Evolutionary conservation across 2,329 filamentous ascomycete species (phyloP).

Genomic region (Trichoderma pleuroti): DNA sequence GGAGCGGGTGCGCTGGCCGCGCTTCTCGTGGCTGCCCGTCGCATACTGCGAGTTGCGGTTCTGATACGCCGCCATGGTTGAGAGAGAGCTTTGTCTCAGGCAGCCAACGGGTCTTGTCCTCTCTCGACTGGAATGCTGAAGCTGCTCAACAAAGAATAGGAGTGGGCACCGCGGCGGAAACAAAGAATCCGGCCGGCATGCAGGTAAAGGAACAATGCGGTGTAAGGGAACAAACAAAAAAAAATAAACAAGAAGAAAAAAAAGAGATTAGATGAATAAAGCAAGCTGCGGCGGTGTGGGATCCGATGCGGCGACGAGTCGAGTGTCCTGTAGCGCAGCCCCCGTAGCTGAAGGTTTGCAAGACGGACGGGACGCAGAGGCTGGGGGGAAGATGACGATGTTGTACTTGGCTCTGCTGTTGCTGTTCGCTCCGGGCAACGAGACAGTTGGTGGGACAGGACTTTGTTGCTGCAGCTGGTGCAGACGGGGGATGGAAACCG

Average conservation of each 20-base stretch:
- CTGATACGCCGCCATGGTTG: constrained; percentile 51
- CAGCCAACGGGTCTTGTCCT: background rate
- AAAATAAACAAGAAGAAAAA: background rate
- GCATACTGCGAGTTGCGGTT: constrained; percentile 54
- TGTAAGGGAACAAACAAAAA: background rate
- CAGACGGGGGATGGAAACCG: constrained; percentile 7
- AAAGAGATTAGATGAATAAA: background rate
- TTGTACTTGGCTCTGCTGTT: constrained; percentile 11
- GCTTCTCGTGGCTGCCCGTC: constrained; percentile 38
- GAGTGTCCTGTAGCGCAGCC: constrained; percentile 9
- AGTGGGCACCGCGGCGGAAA: constrained; percentile 13
- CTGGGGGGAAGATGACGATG: constrained; percentile 16
- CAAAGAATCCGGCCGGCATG: background rate
- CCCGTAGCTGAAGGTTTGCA: constrained; percentile 8
- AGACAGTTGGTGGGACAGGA: constrained; percentile 21
- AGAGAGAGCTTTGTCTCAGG: constrained; percentile 7
- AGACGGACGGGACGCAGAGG: background rate
- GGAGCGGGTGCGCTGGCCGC: constrained; percentile 58
- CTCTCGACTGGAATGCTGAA: constrained; percentile 20
- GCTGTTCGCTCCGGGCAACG: constrained; percentile 21
- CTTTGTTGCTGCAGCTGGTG: constrained; percentile 20
- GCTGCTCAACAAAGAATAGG: constrained; percentile 14
- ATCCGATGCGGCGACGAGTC: background rate
- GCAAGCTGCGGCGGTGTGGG: constrained; percentile 6
- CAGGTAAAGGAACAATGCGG: constrained; percentile 12